Evolutionary conservation across 768 basidiomycete species (phyloP).

Genomic region (Porphyrellus cyaneotinctus): DNA sequence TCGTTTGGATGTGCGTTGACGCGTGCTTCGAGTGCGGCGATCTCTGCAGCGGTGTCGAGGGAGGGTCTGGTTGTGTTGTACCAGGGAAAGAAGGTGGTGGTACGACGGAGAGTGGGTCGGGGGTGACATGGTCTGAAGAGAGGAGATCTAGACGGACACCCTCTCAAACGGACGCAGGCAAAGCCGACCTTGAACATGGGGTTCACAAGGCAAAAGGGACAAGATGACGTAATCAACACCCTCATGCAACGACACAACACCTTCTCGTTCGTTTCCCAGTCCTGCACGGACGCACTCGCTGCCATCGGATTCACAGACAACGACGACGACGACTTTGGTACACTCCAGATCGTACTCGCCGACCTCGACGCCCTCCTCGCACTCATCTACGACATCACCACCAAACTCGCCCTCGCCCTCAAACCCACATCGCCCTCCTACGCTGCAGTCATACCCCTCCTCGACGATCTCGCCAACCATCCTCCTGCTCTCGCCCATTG

Average conservation of each 20-base stretch:
- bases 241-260: neutral
- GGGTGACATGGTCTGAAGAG: neutral
- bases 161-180: neutral
- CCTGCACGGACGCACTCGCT: constrained; percentile 22
- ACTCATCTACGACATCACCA: constrained; percentile 52
- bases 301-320: neutral
- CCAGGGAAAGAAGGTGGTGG: constrained; percentile 31
- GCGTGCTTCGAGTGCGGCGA: constrained; percentile 72
- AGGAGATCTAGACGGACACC: constrained; percentile 10
- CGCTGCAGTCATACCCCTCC: constrained; percentile 45
- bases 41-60: constrained; percentile 62
- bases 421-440: constrained; percentile 56
- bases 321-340: neutral
- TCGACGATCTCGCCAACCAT: constrained; percentile 51
- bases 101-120: constrained; percentile 11
- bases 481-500: constrained; percentile 51
- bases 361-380: constrained; percentile 58
- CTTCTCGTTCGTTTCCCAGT: constrained; percentile 11
- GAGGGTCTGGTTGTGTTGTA: constrained; percentile 36
- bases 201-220: neutral
- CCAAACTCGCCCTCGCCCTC: constrained; percentile 59
- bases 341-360: constrained; percentile 40
- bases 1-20: constrained; percentile 73
- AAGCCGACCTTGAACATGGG: constrained; percentile 7
- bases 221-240: neutral